Conservation (phyloP, 371 early-diverging fungal genomes). For the Rhizopus sp. region DNA sequence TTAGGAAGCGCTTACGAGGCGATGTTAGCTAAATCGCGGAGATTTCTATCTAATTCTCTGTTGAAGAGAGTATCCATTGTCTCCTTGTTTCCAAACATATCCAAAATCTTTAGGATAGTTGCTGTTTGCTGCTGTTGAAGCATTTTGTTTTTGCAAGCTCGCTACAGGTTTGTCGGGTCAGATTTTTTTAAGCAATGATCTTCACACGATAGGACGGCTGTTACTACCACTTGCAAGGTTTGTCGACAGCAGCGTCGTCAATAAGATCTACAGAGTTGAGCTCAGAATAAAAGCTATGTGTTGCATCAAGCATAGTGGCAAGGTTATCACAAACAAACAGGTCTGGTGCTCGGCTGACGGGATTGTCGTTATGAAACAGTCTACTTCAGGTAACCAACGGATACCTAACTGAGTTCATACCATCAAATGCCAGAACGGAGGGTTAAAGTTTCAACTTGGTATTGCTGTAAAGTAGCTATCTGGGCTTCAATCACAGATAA, state of each 20-base stretch:
- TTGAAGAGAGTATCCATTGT: neutral
- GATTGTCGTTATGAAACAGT: neutral
- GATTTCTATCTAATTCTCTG: neutral
- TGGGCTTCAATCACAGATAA: slow-evolving; percentile 10
- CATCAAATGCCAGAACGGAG: slow-evolving; percentile 10
- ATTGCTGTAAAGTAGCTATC: slow-evolving; percentile 7
- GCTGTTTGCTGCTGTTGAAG: neutral
- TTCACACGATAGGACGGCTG: neutral
- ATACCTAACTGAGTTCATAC: slow-evolving; percentile 6
- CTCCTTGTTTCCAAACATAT: neutral
- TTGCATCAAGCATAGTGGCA: slow-evolving; percentile 6
- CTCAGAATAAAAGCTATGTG: slow-evolving; percentile 2
- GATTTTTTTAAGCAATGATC: neutral
- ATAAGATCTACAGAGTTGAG: slow-evolving; percentile 8
- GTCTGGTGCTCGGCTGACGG: neutral
- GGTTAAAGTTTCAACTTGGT: slow-evolving; percentile 6
- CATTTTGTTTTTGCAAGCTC: slow-evolving; percentile 1
- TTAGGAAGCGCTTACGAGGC: neutral
- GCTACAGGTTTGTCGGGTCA: neutral
- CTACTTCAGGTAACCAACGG: slow-evolving; percentile 7
- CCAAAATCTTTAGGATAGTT: neutral
- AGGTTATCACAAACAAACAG: no score
- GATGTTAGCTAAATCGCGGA: neutral
- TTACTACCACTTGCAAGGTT: neutral
- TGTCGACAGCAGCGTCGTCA: slow-evolving; percentile 1